Conservation (phyloP, 1,284 basidiomycete genomes). For the Sporisorium exsertum region DNA sequence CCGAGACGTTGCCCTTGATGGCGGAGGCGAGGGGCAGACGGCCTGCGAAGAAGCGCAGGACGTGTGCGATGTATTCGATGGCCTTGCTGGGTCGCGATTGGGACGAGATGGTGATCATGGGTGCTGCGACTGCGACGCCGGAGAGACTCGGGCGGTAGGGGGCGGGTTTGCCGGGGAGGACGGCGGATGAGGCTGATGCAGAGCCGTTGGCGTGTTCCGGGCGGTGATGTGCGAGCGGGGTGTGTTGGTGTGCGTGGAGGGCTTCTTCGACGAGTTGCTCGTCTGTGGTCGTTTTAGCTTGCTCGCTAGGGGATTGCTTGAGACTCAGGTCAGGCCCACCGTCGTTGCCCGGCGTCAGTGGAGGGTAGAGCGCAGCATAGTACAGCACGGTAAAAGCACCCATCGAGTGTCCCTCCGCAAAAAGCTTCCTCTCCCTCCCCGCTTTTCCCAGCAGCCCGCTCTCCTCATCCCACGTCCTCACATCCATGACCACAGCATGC, state of each 20-base stretch:
- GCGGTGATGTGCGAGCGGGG: conserved; percentile 23
- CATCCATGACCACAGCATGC: conserved; percentile 71
- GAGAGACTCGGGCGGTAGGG: conserved; percentile 50
- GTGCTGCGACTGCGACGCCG: conserved; percentile 71
- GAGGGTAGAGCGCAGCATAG: conserved; percentile 65
- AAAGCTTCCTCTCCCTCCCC: conserved; percentile 59
- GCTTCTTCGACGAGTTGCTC: conserved; percentile 35
- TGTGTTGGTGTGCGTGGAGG: conserved; percentile 29
- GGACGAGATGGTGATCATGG: conserved; percentile 71
- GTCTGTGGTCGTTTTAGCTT: conserved; percentile 28
- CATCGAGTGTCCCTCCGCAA: conserved; percentile 70
- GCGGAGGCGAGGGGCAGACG: conserved; percentile 71
- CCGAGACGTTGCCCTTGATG: conserved; percentile 72
- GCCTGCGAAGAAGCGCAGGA: conserved; percentile 70
- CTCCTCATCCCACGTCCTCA: conserved; percentile 58
- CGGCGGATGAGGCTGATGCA: conserved; percentile 5
- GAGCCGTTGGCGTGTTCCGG: conserved; percentile 11
- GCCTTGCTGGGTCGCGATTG: conserved; percentile 69
- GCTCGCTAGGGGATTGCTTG: conserved; percentile 39
- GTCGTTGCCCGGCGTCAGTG: conserved; percentile 37
- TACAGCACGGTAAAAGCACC: conserved; percentile 71
- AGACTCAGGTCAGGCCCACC: conserved; percentile 40
- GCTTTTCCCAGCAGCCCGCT: conserved; percentile 23
- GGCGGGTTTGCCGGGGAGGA: conserved; percentile 23
- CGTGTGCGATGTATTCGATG: conserved; percentile 69